Conservation (phyloP, 352 stramenopile genomes). For the Pythium graminicola region DNA sequence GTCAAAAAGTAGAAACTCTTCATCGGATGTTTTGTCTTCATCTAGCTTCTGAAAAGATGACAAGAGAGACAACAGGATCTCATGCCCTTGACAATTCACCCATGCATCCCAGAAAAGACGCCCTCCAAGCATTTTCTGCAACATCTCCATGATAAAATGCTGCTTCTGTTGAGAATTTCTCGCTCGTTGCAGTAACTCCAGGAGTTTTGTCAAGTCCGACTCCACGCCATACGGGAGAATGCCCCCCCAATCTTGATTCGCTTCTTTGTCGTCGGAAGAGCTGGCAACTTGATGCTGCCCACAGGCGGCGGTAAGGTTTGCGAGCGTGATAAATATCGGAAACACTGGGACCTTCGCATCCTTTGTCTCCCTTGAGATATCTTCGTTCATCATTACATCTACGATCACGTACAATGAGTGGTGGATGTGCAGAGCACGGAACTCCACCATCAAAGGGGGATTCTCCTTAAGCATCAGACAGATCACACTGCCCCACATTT, state of each 20-base stretch:
- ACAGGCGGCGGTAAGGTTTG: slow-evolving; percentile 2
- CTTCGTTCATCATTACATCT: slow-evolving; percentile 29
- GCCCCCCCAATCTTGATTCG: slow-evolving; percentile 2
- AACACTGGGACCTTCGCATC: slow-evolving; percentile 28
- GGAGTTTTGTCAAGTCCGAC: slow-evolving; percentile 45
- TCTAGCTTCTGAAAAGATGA: slow-evolving; percentile 41
- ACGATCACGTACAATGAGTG: slow-evolving; percentile 51
- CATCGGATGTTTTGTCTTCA: background rate
- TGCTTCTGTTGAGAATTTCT: slow-evolving; percentile 30
- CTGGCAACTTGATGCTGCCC: background rate
- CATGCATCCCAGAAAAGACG: slow-evolving; percentile 38
- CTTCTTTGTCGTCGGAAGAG: background rate
- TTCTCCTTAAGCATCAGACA: slow-evolving; percentile 55
- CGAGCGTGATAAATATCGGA: slow-evolving; percentile 33
- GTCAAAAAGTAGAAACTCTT: slow-evolving; percentile 44
- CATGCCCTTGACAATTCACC: slow-evolving; percentile 47
- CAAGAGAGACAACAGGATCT: slow-evolving; percentile 51
- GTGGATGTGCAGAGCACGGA: slow-evolving; percentile 49
- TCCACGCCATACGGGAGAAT: slow-evolving; percentile 46
- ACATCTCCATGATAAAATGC: slow-evolving; percentile 31
- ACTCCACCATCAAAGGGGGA: slow-evolving; percentile 32
- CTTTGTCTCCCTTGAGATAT: background rate
- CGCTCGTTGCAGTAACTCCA: slow-evolving; percentile 45
- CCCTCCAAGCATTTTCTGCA: slow-evolving; percentile 45
- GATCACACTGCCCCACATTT: slow-evolving; percentile 34